Conservation (phyloP, 2,329 filamentous ascomycete genomes). For the Ceratocystiopsis minuta region DNA sequence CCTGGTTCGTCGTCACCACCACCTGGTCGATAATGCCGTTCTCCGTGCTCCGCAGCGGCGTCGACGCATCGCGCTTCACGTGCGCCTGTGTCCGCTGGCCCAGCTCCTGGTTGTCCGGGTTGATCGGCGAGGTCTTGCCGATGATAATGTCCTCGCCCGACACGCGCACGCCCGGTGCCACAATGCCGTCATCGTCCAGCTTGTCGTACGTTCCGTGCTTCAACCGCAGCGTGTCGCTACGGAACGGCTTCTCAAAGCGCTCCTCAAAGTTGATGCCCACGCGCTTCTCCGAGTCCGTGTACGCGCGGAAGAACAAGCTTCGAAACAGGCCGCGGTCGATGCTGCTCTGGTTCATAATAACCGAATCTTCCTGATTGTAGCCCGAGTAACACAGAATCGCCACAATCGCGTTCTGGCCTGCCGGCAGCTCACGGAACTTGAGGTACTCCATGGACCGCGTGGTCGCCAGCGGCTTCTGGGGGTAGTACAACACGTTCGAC, state of each 20-base stretch:
- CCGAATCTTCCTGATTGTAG: conserved; percentile 99
- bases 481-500: conserved; percentile 98
- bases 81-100: conserved; percentile 82
- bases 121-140: conserved; percentile 91
- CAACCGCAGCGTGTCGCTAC: conserved; percentile 71
- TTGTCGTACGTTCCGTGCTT: conserved; percentile 97
- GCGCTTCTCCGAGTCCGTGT: conserved; percentile 92
- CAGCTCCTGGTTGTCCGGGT: conserved; percentile 80
- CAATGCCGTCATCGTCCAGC: conserved; percentile 87
- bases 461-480: conserved; percentile 89
- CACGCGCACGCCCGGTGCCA: conserved; percentile 83
- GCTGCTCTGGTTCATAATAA: conserved; percentile 99
- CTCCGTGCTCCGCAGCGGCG: conserved; percentile 83
- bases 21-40: conserved; percentile 94
- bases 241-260: conserved; percentile 85
- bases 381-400: conserved; percentile 95
- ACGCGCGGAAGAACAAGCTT: conserved; percentile 93
- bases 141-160: conserved; percentile 98
- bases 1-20: conserved; percentile 81
- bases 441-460: conserved; percentile 97
- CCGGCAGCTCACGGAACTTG: conserved; percentile 92
- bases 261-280: conserved; percentile 88
- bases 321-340: conserved; percentile 95
- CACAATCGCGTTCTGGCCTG: conserved; percentile 95
- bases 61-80: conserved; percentile 88